Conservation (phyloP, 2,329 filamentous ascomycete species). For the Penicillium sp. region DNA sequence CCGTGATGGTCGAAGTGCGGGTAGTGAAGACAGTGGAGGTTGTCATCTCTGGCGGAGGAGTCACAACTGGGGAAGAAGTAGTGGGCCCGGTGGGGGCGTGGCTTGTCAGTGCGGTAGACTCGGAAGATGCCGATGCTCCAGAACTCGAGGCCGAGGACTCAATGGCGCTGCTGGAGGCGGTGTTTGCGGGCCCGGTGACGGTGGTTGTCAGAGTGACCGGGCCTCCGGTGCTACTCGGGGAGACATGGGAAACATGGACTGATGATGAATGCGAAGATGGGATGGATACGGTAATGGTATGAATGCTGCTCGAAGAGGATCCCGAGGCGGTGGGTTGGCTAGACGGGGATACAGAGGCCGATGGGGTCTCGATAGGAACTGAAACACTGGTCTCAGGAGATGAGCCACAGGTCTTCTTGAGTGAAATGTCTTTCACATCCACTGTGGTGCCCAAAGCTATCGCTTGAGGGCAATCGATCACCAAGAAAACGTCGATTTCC, state of each 20-base stretch:
- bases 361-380: neutral
- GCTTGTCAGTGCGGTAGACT: neutral
- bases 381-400: neutral
- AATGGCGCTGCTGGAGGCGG: neutral
- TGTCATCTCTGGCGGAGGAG: constrained; percentile 6
- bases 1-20: constrained; percentile 23
- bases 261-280: neutral
- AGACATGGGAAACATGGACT: neutral
- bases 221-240: neutral
- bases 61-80: neutral
- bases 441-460: neutral
- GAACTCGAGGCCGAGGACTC: neutral
- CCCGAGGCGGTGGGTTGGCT: neutral
- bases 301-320: neutral
- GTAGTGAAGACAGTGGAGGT: constrained; percentile 26
- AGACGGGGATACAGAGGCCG: neutral
- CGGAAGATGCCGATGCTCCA: neutral
- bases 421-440: neutral
- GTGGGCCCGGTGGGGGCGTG: neutral
- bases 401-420: neutral
- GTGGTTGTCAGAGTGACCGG: neutral
- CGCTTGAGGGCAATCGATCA: neutral
- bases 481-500: neutral
- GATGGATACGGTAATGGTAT: neutral
- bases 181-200: neutral